Conservation (phyloP, 768 basidiomycete species). For the Xanthoconium stramineum region DNA sequence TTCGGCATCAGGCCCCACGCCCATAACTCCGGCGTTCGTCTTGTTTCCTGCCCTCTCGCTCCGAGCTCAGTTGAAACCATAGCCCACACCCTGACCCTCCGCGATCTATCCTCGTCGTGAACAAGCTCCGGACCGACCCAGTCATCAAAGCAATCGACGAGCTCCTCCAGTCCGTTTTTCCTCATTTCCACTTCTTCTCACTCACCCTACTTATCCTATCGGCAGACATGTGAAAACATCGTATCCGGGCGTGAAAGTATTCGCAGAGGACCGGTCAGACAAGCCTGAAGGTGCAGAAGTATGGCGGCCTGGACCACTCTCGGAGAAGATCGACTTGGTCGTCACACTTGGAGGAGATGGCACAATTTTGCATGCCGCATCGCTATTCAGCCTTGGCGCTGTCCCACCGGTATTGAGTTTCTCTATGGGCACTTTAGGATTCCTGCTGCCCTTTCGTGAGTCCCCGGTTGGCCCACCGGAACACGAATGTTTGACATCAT, state of each 20-base stretch:
- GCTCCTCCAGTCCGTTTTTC: constrained; percentile 56
- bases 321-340: constrained; percentile 76
- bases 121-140: constrained; percentile 75
- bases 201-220: background rate
- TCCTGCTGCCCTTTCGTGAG: constrained; percentile 91
- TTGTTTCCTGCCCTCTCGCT: constrained; percentile 3
- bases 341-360: constrained; percentile 94
- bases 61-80: constrained; percentile 26
- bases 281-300: constrained; percentile 61
- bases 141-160: constrained; percentile 75
- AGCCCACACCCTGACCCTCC: constrained; percentile 38
- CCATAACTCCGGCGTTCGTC: constrained; percentile 20
- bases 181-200: background rate
- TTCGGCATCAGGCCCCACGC: constrained; percentile 6
- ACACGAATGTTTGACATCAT: background rate
- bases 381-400: constrained; percentile 83
- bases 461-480: background rate
- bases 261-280: constrained; percentile 63
- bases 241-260: constrained; percentile 61
- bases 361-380: constrained; percentile 90
- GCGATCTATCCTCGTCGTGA: constrained; percentile 70
- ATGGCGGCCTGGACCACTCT: constrained; percentile 54
- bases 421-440: constrained; percentile 82
- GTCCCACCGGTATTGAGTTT: constrained; percentile 80
- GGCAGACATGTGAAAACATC: constrained; percentile 53